A percentile compares a stretch with the other conserved stretches of the same genome.
phyloP scores from a whole-genome alignment of 768 basidiomycete species.

The Hygrophoropsis aurantiaca region DNA sequence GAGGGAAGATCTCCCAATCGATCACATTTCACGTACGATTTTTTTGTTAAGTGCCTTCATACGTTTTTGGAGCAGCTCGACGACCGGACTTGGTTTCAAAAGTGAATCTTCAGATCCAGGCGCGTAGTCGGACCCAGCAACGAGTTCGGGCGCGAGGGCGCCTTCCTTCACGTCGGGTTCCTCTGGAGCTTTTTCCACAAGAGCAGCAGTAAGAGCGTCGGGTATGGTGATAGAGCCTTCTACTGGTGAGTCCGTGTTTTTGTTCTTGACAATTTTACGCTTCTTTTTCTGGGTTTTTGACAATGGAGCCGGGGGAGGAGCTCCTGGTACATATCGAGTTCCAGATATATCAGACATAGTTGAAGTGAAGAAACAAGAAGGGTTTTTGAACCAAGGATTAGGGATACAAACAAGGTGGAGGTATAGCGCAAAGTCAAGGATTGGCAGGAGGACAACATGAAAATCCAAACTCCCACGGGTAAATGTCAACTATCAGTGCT shows the following conservation, averaged over 20 bases:
- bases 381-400: constrained; percentile 2
- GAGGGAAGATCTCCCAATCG: constrained; percentile 6
- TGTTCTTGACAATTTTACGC: constrained; percentile 52
- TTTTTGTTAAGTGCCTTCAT: constrained; percentile 79
- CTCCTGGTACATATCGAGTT: constrained; percentile 72
- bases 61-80: constrained; percentile 79
- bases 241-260: constrained; percentile 47
- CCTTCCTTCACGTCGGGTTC: constrained; percentile 47
- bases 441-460: constrained; percentile 3
- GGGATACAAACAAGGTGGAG: not conserved
- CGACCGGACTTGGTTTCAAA: constrained; percentile 64
- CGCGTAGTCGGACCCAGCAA: constrained; percentile 38
- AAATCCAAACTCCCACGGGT: constrained; percentile 10
- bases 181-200: constrained; percentile 52
- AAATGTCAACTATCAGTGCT: not conserved
- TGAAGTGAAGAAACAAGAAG: constrained; percentile 1
- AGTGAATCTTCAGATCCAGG: constrained; percentile 42
- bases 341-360: constrained; percentile 36
- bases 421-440: not conserved
- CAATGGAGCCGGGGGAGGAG: constrained; percentile 58
- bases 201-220: constrained; percentile 45
- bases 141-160: constrained; percentile 44
- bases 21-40: constrained; percentile 54
- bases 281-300: constrained; percentile 71
- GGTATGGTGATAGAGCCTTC: constrained; percentile 38